Conservation (phyloP, 352 stramenopile species). For the Globisporangium rhizosaccharum region DNA sequence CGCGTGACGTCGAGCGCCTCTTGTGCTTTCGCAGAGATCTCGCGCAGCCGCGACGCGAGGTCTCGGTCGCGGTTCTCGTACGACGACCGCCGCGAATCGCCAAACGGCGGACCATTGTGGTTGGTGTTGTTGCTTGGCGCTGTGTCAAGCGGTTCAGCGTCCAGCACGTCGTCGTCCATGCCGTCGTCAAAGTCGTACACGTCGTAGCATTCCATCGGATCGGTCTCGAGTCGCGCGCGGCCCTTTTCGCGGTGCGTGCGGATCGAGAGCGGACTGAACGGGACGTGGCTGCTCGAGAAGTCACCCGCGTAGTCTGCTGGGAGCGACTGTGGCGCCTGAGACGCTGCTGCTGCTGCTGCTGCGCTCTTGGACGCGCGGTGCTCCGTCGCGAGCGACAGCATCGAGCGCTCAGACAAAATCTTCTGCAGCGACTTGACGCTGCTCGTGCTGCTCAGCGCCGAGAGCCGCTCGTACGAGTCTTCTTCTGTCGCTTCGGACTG, state of each 20-base stretch:
- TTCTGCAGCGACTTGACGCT: slow-evolving; percentile 26
- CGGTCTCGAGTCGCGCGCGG: slow-evolving; percentile 48
- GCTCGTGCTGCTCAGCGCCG: slow-evolving; percentile 39
- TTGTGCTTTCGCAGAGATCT: slow-evolving; percentile 60
- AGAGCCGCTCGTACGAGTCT: slow-evolving; percentile 36
- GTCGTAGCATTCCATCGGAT: slow-evolving; percentile 65
- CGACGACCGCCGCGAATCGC: slow-evolving; percentile 25
- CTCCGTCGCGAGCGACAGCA: slow-evolving; percentile 7
- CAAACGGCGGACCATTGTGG: slow-evolving; percentile 6
- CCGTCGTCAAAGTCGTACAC: slow-evolving; percentile 34
- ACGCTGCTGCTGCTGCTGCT: background rate
- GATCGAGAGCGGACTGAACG: slow-evolving; percentile 52
- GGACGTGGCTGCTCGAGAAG: slow-evolving; percentile 48
- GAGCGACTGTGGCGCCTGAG: slow-evolving; percentile 20
- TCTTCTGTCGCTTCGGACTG: slow-evolving; percentile 21
- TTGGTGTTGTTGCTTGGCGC: slow-evolving; percentile 8
- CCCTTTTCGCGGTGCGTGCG: slow-evolving; percentile 31
- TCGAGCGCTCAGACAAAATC: slow-evolving; percentile 16
- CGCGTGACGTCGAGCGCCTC: slow-evolving; percentile 60
- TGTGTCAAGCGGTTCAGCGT: slow-evolving; percentile 24
- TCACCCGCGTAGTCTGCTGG: slow-evolving; percentile 16
- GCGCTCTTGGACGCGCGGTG: slow-evolving; percentile 6
- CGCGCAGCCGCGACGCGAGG: slow-evolving; percentile 45
- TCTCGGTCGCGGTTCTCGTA: slow-evolving; percentile 43
- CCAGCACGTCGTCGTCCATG: slow-evolving; percentile 13